Base-by-base conservation (phyloP, 1,284 basidiomycete genomes). In the Sanghuangporus sanghuang region DNA sequence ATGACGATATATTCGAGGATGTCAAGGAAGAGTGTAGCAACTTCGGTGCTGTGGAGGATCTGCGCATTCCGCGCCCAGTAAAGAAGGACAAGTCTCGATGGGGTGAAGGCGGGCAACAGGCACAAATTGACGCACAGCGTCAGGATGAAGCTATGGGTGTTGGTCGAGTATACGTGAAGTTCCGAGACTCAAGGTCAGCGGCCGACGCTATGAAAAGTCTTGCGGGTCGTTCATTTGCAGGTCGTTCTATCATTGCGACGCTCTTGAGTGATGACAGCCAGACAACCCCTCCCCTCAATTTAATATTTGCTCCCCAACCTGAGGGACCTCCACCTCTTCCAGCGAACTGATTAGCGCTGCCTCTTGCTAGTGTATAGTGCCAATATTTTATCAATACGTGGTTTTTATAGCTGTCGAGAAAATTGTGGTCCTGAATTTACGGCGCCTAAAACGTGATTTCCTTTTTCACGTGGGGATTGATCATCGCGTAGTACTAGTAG, bases 111-210 rank as follows among this genome's bases (percentile, higher is more conserved):
- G 85, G 85, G 2, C 79, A 80, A 56, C 84, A 88, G 68, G 80
- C 81, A 38, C 83, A 85, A 8, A 81, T 86, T 48, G 86, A 92
- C 72, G 86, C 85, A 27, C 80, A 81, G 64, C 81, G 87, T 61
- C 79, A 80, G 49, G 92, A 95, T 73, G 94, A 96, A 74, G 92
- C 93, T 48, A 83, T 90, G 3, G 95, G 96, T 56, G 96, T 98
- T 23, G 95, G 95, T 16, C 83, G 95, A 57, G 96, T 98, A 16
- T 98, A 96, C 74, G 93, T 98, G 69, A 90, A 92, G 76, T 98
- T 90, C 74, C 69, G 68, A 36, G 79, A 87, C 50, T 73, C 87
- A 6, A 78, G 79, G 7, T 78, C 84, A 59, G 93, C 93, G 14
- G 79, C 80, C 46, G 77, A 74, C 64, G 96, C 91, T 38, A 81